Base-by-base conservation (phyloP, 75 land plant species). In the Larix kaempferi region DNA sequence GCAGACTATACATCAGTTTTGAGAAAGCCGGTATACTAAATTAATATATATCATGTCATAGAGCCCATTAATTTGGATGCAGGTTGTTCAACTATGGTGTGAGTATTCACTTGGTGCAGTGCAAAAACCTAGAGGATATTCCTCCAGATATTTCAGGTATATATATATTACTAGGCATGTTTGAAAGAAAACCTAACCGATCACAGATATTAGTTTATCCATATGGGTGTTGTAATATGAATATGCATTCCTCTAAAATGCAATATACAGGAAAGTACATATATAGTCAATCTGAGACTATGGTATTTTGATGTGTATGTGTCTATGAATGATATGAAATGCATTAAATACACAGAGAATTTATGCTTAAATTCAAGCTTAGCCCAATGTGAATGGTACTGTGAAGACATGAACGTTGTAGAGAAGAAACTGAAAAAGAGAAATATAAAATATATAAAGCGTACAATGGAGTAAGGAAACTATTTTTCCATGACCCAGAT, bases 11-110 rank as follows among this genome's bases (percentile, higher is more conserved):
- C 33, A 29, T 29, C 1, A 29, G 1, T 29, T 29, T 29, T 29
- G 33, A 29, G 33, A 29, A 29, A 29, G 33, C 0, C 33, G 0
- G 33, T 29, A 29, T 29, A 29, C 33, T 29, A 0, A 29, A 29
- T 29, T 29, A 1, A 29, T 29, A 29, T 29, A 29, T 29, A 29
- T 29, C 1, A 29, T 29, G 33, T 29, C 33, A 0, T 29, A 29
- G 33, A 29, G 33, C 33, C 0, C 33, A 29, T 29, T 29, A 29
- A 29, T 29, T 29, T 29, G 33, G 33, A 29, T 29, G 76, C 73
- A 88, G 90, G 89, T 66, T 91, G 52, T 91, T 91, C 83, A 91
- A 89, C 77, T 89, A 91, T 60, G 93, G 95, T 5, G 59, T 91
- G 15, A 89, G 95, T 23, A 85, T 93, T 54, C 95, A 93, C 71